Base-by-base conservation (phyloP, 768 basidiomycete species). In the Boletus rubropictus region DNA sequence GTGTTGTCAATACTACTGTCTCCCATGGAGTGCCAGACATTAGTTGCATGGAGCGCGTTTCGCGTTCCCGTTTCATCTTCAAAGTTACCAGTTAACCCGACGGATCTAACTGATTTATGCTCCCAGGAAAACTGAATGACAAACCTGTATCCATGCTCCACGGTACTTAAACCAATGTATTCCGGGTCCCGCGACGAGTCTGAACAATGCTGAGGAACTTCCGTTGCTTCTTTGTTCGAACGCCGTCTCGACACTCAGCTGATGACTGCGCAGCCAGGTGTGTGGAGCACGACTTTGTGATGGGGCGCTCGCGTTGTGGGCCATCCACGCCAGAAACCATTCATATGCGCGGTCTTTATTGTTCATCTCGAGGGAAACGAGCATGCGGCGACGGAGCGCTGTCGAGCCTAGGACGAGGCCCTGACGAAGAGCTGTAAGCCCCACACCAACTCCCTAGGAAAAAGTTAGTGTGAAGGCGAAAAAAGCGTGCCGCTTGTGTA, bases 301-400 rank as follows among this genome's bases (percentile, higher is more conserved):
- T 2, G 65, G 45, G 40, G 66, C 51, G 25, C 58, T 65, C 1
- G 79, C 72, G 39, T 89, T 84, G 40, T 78, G 77, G 7, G 92
- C 81, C 88, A 98, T 89, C 95, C 96, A 99, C 41, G 85, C 74
- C 34, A 99, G 80, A 66, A 98, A 94, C 93, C 96, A 98, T 38
- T 90, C 86, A 65, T 98, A 98, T 8, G 94, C 76, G 31, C 79
- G 85, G 66, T 99, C 96, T 61, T 91, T 93, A 63, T 93, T 95
- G 51, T 89, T 91, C 56, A 99, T 91, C 70, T 99, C 96, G 43
- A 98, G 79, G 12, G 91, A 85, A 31, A 98, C 93, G 43, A 98
- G 83, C 74, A 99, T 78, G 33, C 95, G 82, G 27, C 96, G 77
- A 40, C 86, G 90, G 43, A 94, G 81, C 33, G 88, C 77, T 7